A percentile compares a stretch with the other conserved stretches of the same genome.
phyloP scores from a whole-genome alignment of 208 protist genomes.

The Crithidia acanthocephali region DNA sequence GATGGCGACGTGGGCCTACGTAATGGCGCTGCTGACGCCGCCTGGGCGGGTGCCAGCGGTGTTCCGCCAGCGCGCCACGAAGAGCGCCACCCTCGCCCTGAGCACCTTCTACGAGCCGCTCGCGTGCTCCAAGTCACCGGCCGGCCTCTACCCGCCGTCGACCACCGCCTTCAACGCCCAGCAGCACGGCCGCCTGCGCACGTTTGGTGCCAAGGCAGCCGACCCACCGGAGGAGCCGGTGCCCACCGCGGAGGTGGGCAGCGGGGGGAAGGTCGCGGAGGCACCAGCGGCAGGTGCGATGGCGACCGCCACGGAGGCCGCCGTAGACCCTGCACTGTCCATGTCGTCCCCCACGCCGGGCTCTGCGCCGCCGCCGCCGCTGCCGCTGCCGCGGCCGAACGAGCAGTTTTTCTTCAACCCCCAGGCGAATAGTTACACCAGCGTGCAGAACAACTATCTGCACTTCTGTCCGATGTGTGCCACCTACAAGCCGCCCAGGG shows the following conservation, averaged over 20 bases:
- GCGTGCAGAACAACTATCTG: constrained; percentile 60
- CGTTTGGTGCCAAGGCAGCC: constrained; percentile 8
- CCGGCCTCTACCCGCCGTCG: constrained; percentile 28
- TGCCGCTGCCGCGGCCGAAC: not conserved
- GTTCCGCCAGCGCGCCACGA: constrained; percentile 67
- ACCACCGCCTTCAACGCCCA: constrained; percentile 16
- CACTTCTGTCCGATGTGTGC: constrained; percentile 84
- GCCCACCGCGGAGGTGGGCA: not conserved
- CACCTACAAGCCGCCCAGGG: constrained; percentile 86
- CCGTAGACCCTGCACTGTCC: not conserved
- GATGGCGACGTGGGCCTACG: constrained; percentile 78
- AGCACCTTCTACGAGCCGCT: constrained; percentile 70
- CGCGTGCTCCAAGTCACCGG: constrained; percentile 15
- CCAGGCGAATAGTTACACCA: constrained; percentile 61
- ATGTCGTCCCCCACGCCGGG: not conserved
- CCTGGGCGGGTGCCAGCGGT: constrained; percentile 73
- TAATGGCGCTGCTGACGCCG: constrained; percentile 63
- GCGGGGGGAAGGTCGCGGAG: not conserved
- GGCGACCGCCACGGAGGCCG: not conserved
- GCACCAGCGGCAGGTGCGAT: not conserved
- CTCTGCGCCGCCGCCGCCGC: not conserved
- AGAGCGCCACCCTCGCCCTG: constrained; percentile 74
- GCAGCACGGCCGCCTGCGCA: constrained; percentile 33
- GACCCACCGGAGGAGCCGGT: not conserved
- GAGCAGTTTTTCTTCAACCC: constrained; percentile 73